Conservation (phyloP, 228 moss, liverwort and hornwort species). For the Sphagnum fallax region DNA sequence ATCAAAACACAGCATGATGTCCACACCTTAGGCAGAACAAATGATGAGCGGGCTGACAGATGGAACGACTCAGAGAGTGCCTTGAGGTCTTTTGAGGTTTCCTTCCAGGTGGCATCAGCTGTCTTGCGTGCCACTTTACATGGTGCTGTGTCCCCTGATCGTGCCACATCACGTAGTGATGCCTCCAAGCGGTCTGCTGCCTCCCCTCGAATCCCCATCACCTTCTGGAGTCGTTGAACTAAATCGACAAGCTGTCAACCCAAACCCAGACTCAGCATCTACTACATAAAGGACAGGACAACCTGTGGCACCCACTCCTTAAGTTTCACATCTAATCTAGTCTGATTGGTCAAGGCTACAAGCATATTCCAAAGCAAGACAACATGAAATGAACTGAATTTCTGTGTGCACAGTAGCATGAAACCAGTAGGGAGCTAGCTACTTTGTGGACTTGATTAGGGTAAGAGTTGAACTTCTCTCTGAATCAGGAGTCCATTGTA, state of each 20-base stretch:
- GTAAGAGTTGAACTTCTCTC: too few relatives aligned
- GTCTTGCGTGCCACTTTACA: conserved; percentile 76
- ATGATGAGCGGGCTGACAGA: conserved; percentile 35
- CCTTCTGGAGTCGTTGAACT: conserved; percentile 71
- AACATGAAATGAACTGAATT: too few relatives aligned
- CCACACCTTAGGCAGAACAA: conserved; percentile 1
- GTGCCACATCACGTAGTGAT: conserved; percentile 70
- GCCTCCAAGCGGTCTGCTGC: conserved; percentile 75
- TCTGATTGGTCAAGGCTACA: too few relatives aligned
- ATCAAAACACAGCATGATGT: neutral
- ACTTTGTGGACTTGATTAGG: too few relatives aligned
- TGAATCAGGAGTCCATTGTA: too few relatives aligned
- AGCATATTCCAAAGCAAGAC: too few relatives aligned
- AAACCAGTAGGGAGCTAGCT: too few relatives aligned
- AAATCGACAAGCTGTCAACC: conserved; percentile 48
- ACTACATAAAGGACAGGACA: neutral
- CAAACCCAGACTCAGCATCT: conserved; percentile 1
- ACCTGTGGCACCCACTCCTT: neutral
- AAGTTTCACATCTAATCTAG: too few relatives aligned
- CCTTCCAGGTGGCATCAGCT: conserved; percentile 73
- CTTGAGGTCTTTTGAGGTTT: conserved; percentile 74
- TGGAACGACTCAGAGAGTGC: conserved; percentile 58
- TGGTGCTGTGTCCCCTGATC: conserved; percentile 70
- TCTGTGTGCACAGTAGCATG: too few relatives aligned
- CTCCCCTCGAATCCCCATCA: conserved; percentile 46